Evolutionary conservation across 2,329 filamentous ascomycete species (phyloP), one percentile per base, ranked within the genome.

Genomic region (Curvularia spicifera): DNA sequence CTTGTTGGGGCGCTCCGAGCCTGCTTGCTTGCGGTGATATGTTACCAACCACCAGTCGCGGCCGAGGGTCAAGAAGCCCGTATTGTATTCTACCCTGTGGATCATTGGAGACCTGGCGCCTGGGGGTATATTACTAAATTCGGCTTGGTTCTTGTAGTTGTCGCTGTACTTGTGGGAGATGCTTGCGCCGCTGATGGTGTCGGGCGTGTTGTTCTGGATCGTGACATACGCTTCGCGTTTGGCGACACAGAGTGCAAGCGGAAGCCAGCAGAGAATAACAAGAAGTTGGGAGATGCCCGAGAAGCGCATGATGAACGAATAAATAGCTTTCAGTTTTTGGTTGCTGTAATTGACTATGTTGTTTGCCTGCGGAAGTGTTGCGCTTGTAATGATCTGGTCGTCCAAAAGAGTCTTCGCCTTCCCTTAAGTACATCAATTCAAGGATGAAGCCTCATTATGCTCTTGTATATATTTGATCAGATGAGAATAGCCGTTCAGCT

Each of bases 141-240:
- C 45, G 37, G 18, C 15, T 51, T 57, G 37, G 15, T 57, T 51
- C 40, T 57, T 54, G 45, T 60, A 60, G 44, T 45, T 31, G 40
- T 60, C 53, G 37, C 53, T 57, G 39, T 60, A 60, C 45, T 57
- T 60, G 44, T 60, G 53, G 28, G 57, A 46, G 37, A 60, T 42
- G 49, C 53, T 40, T 20, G 46, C 45, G 57, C 45, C 57, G 37
- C 28, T 53, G 26, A 60, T 53, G 15, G 40, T 33, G 53, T 60
- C 48, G 31, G 57, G 53, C 5, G 57, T 60, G 49, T 60, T 57
- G 53, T 60, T 60, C 35, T 60, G 49, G 39, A 60, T 57, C 29
- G 52, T 57, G 39, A 60, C 50, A 15, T 39, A 33, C 9, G 57
- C 57, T n/a, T 22, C 48, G 49, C 44, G 48, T 47, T 60, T 60